phyloP scores from a whole-genome alignment of 1,284 basidiomycete species.

The Gymnopus androsaceus region DNA sequence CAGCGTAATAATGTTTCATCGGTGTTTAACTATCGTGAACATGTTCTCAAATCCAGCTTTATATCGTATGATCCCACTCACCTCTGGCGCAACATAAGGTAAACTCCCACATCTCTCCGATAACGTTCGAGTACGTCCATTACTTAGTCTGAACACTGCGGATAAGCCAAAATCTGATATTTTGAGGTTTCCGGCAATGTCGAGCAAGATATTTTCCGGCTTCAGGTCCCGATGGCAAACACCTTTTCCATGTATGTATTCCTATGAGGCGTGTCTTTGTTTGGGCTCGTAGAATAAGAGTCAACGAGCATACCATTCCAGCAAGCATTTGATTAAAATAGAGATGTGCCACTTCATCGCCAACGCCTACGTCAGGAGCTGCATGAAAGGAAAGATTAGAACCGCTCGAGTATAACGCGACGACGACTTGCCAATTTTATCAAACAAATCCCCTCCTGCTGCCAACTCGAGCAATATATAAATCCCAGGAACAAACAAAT shows the following conservation, averaged over 20 bases:
- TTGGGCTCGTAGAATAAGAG: neutral
- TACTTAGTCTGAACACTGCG: constrained; percentile 87
- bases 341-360: constrained; percentile 86
- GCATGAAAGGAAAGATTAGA: neutral
- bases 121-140: constrained; percentile 68
- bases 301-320: constrained; percentile 60
- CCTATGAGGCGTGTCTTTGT: constrained; percentile 39
- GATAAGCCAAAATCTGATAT: constrained; percentile 96
- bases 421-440: constrained; percentile 85
- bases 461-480: constrained; percentile 95
- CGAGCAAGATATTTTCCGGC: constrained; percentile 91
- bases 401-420: neutral
- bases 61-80: constrained; percentile 32
- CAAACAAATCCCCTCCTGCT: constrained; percentile 93
- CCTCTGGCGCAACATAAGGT: constrained; percentile 95
- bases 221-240: constrained; percentile 97
- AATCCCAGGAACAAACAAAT: constrained; percentile 71
- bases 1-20: constrained; percentile 78
- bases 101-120: constrained; percentile 90
- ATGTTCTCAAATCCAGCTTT: neutral
- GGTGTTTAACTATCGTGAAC: constrained; percentile 44
- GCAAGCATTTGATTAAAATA: constrained; percentile 90
- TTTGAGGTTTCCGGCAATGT: constrained; percentile 80
- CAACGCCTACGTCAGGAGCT: constrained; percentile 88
- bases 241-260: constrained; percentile 86